These are phyloP conservation scores for Yarrowia sp. DNA, from an alignment of 805 yeast genomes.

Conservation along the genomic window DNA sequence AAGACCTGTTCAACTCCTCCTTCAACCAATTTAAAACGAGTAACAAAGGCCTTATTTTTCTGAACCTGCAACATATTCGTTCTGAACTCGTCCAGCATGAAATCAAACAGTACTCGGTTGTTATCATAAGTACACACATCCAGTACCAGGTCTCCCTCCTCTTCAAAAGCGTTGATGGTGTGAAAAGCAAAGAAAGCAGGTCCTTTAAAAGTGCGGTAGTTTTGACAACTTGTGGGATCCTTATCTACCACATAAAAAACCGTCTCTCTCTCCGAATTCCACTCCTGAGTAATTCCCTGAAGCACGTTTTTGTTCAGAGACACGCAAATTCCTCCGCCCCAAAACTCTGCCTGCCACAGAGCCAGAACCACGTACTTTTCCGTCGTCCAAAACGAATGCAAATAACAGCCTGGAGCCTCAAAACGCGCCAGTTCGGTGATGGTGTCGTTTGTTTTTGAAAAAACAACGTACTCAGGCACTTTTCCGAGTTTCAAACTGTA, in stretches of 20 bases:
- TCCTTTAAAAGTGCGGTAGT: neutral
- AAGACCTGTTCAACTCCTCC: neutral
- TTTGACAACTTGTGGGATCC: neutral
- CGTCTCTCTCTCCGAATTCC: neutral
- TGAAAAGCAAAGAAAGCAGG: conserved; percentile 15
- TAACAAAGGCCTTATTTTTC: conserved; percentile 8
- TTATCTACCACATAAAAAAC: neutral
- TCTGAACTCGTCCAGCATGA: neutral
- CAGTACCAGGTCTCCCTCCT: neutral
- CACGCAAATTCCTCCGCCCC: conserved; percentile 1
- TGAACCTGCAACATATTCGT: neutral
- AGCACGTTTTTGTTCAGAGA: neutral
- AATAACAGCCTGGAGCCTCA: neutral
- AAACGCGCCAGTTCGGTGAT: neutral
- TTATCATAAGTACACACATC: conserved; percentile 1
- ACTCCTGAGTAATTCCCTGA: neutral
- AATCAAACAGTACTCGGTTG: neutral
- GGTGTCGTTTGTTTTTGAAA: neutral
- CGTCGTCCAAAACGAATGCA: conserved; percentile 15
- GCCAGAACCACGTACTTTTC: neutral
- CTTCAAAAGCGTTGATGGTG: conserved; percentile 8
- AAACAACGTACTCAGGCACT: neutral
- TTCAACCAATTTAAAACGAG: neutral
- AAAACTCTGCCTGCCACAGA: conserved; percentile 21
- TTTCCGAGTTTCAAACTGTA: neutral